Conservation (phyloP, 495 filamentous ascomycete species). For the Daldinia concentrica region DNA sequence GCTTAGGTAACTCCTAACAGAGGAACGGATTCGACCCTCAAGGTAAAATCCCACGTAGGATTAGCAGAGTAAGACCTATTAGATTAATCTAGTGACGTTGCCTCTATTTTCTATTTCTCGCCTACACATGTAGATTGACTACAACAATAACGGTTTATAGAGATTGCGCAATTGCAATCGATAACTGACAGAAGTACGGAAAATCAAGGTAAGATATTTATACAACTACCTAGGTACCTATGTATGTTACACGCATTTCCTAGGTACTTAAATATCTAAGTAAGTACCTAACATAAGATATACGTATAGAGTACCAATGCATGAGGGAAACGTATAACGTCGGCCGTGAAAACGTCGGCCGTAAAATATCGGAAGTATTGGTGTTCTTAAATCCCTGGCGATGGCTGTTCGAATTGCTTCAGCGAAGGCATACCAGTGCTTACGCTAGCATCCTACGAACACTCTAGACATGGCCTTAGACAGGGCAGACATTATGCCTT, state of each 20-base stretch:
- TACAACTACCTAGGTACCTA: not conserved
- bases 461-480: not conserved
- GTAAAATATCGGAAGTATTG: not conserved
- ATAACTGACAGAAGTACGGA: not conserved
- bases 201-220: too few species aligned
- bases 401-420: not conserved
- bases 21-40: constrained; percentile 12
- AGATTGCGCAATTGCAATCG: not conserved
- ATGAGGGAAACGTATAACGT: not conserved
- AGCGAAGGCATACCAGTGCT: not conserved
- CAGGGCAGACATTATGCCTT: not conserved
- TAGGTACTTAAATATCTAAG: too few species aligned
- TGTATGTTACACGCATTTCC: not conserved
- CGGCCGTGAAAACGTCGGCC: not conserved
- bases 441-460: constrained; percentile 6
- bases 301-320: not conserved
- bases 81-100: constrained; percentile 1
- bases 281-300: not conserved
- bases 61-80: not conserved
- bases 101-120: not conserved
- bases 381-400: not conserved
- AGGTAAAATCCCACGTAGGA: constrained; percentile 11
- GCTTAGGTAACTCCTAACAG: constrained; percentile 35
- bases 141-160: not conserved
- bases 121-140: not conserved